These are phyloP conservation scores for Penicillium pancosmium DNA, from an alignment of 495 filamentous ascomycete genomes.

Conservation along the genomic window DNA sequence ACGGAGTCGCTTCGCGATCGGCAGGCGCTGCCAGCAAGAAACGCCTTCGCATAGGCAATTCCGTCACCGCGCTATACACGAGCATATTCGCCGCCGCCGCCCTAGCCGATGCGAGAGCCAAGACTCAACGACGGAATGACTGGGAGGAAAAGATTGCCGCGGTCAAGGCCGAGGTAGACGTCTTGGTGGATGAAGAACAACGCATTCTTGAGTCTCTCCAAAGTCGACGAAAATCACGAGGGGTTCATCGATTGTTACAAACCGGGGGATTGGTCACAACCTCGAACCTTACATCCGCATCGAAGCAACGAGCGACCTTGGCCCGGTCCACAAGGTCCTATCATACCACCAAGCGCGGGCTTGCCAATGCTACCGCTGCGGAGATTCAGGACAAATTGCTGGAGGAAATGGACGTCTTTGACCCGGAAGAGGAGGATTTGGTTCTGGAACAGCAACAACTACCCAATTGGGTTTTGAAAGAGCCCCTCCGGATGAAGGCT, in stretches of 20 bases:
- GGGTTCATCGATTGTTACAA: constrained; percentile 25
- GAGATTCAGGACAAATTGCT: background rate
- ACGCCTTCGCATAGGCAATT: constrained; percentile 58
- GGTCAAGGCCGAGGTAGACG: constrained; percentile 48
- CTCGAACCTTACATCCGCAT: constrained; percentile 7
- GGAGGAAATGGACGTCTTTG: constrained; percentile 8
- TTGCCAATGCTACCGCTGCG: constrained; percentile 7
- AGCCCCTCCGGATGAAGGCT: constrained; percentile 40
- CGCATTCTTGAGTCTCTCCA: constrained; percentile 36
- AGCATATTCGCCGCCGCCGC: constrained; percentile 74
- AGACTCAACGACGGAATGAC: constrained; percentile 61
- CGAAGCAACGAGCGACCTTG: constrained; percentile 12
- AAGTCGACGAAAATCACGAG: constrained; percentile 25
- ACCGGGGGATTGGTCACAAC: constrained; percentile 28
- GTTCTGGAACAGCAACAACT: constrained; percentile 24
- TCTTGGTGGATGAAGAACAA: constrained; percentile 46
- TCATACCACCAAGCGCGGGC: constrained; percentile 25
- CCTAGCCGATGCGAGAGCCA: constrained; percentile 63
- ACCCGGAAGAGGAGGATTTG: constrained; percentile 15
- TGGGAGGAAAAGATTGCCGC: constrained; percentile 62
- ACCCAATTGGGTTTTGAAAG: constrained; percentile 33
- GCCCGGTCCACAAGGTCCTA: constrained; percentile 25
- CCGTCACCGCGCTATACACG: constrained; percentile 71
- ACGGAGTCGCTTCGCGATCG: constrained; percentile 53
- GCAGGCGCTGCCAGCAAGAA: constrained; percentile 54